Base-by-base conservation (phyloP, 2,329 filamentous ascomycete species). In the Epichloe hybrida region DNA sequence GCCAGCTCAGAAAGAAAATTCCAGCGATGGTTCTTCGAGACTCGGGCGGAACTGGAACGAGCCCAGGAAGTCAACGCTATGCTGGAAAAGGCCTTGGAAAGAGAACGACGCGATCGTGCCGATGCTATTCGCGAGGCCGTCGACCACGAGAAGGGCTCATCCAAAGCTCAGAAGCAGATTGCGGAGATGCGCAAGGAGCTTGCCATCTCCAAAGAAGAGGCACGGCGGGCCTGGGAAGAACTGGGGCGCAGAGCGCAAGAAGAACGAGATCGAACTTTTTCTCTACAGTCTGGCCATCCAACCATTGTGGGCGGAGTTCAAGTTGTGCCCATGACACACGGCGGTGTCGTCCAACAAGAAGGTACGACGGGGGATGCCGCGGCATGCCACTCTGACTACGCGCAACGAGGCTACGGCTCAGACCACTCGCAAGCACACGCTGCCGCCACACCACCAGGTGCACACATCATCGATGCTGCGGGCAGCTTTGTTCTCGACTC, bases 21-120 rank as follows among this genome's bases (percentile, higher is more conserved):
- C 60, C 93, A 98, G 68, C 80, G 93, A 48, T 98, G 93, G 93
- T 97, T 97, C 69, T 95, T 95, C 59, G 93, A 98, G 65, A 95
- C 90, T 7, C 79, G 90, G 48, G 79, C 84, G 35, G 90, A 97
- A 58, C 81, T 95, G 57, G 93, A 97, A 69, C 82, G 86, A 31
- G 78, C 83, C 47, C 84, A 87, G 57, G 93, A 97, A 67, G 75
- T 86, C 38, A 86, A 88, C 51, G 89, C 81, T 3, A 80, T 90
- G 62, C 70, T 95, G n/a, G 84, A 94, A 61, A 74, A 76, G 36
- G 78, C 82, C 40, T 70, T 96, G n/a, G 77, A 84, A 43, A 76
- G 81, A 39, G 90, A 96, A 66, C 78, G 86, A 49, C 77, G 80
- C 54, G 80, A 78, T 43, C 79, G 84, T 53, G 75, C 79, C 9